Conservation (phyloP, 228 moss, liverwort and hornwort genomes). For the Sphagnum fallax region DNA sequence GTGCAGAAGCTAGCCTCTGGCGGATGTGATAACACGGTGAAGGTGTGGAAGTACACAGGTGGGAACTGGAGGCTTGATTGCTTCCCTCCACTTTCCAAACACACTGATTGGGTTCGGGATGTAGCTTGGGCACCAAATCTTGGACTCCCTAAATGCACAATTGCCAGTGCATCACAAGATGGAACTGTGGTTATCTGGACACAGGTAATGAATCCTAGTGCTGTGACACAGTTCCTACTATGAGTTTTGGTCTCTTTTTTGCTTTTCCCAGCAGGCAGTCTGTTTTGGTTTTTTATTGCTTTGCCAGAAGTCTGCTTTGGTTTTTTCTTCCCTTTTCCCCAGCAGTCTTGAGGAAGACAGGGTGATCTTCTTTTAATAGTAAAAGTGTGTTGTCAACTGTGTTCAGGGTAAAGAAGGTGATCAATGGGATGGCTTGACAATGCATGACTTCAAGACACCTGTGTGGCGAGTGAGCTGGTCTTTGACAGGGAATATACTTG, state of each 20-base stretch:
- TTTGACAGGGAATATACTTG: conserved; percentile 80
- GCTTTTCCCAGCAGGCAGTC: no score
- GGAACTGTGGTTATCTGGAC: conserved; percentile 72
- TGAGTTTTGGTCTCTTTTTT: no score
- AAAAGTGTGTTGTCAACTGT: background rate
- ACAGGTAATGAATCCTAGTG: conserved; percentile 22
- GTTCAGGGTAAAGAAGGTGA: conserved; percentile 82
- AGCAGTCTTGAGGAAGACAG: no score
- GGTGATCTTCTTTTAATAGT: no score
- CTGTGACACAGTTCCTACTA: no score
- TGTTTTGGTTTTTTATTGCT: no score
- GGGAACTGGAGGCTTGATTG: conserved; percentile 85
- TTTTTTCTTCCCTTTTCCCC: no score
- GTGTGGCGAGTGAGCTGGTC: conserved; percentile 98
- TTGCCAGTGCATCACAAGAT: conserved; percentile 70
- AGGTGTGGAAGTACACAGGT: conserved; percentile 81
- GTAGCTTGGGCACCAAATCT: conserved; percentile 92
- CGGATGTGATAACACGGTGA: conserved; percentile 87
- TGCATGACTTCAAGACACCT: conserved; percentile 80
- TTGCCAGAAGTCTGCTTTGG: no score
- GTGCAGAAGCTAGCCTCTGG: conserved; percentile 80
- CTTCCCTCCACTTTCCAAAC: conserved; percentile 87
- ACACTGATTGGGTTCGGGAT: conserved; percentile 58
- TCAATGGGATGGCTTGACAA: conserved; percentile 70
- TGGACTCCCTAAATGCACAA: conserved; percentile 75